Evolutionary conservation across 2,329 filamentous ascomycete genomes (phyloP).

Genomic region (Fusarium albosuccineum): DNA sequence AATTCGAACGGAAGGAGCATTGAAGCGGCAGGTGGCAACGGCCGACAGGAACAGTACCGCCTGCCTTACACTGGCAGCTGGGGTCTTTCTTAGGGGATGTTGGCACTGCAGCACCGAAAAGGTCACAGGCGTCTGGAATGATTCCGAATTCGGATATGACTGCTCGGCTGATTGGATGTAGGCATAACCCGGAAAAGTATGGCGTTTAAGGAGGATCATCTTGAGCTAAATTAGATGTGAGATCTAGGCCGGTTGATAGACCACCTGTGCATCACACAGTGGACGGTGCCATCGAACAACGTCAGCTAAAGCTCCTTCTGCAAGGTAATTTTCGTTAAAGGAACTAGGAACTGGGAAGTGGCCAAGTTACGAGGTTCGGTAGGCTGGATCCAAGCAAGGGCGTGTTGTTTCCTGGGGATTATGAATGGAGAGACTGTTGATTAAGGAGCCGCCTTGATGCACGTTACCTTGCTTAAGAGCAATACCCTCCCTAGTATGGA

Average conservation of each 20-base stretch:
- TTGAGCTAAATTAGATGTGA: not conserved
- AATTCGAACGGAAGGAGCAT: slow-evolving; percentile 42
- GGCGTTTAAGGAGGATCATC: not conserved
- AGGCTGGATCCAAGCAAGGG: no score
- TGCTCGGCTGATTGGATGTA: not conserved
- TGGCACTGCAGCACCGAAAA: not conserved
- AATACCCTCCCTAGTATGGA: no score
- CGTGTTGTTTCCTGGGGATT: no score
- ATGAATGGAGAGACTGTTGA: not conserved
- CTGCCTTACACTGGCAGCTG: slow-evolving; percentile 16
- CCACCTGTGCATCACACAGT: not conserved
- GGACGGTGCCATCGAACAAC: not conserved
- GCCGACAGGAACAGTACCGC: slow-evolving; percentile 31
- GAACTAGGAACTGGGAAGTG: not conserved
- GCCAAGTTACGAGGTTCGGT: not conserved
- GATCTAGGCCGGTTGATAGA: not conserved
- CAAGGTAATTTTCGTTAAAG: not conserved
- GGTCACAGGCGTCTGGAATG: not conserved
- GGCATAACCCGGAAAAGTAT: not conserved
- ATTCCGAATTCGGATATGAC: not conserved
- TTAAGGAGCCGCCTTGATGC: not conserved
- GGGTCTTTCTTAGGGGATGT: slow-evolving; percentile 2
- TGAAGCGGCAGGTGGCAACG: slow-evolving; percentile 28
- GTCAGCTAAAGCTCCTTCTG: slow-evolving; percentile 1
- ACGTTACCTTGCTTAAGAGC: no score